Base-by-base conservation (phyloP, 1,284 basidiomycete species). In the Pulchroboletus neoregius region DNA sequence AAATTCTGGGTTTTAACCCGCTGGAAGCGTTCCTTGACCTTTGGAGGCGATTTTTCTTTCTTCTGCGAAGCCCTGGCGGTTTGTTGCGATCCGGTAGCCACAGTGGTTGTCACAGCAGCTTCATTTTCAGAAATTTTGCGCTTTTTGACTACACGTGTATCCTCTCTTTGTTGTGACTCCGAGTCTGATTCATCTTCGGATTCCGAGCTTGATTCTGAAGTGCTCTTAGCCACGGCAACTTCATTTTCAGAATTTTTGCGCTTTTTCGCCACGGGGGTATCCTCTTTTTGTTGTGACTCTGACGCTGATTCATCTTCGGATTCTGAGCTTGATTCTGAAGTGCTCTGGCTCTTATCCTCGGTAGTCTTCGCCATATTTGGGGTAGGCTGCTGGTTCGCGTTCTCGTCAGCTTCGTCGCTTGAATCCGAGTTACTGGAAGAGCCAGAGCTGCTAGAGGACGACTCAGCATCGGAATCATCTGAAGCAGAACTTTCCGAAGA, bases 1-100 rank as follows among this genome's bases (percentile, higher is more conserved):
- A 91, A 72, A 45, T 82, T 73, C 18, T 85, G 80, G 2, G 75
- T 69, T 65, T 94, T 87, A 50, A 98, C 82, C 27, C 95, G 77
- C 63, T 86, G 83, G 73, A 98, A 98, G 23, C 87, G 83, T 46
- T 57, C 58, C 53, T 78, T 80, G 33, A 56, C 63, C 53, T 73
- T 77, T 43, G 74, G 70, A 54, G 52, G 66, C 42, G 54, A 69
- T 66, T 58, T 68, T 58, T 54, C 66, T 58, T 47, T 50, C 63
- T 58, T 63, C 39, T 53, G 53, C 13, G n/a, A 26, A 7, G 18
- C 5, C 30, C 26, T 22, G 20, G 49, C 38, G 33, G 16, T 49
- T 50, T 39, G 56, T 27, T 40, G 49, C 12, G 45, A 43, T 3
- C 4, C 16, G 27, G 30, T 35, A 7, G 66, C 58, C 7, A 68